Base-by-base conservation (phyloP, 2,329 filamentous ascomycete species). In the Botrytis porri region DNA sequence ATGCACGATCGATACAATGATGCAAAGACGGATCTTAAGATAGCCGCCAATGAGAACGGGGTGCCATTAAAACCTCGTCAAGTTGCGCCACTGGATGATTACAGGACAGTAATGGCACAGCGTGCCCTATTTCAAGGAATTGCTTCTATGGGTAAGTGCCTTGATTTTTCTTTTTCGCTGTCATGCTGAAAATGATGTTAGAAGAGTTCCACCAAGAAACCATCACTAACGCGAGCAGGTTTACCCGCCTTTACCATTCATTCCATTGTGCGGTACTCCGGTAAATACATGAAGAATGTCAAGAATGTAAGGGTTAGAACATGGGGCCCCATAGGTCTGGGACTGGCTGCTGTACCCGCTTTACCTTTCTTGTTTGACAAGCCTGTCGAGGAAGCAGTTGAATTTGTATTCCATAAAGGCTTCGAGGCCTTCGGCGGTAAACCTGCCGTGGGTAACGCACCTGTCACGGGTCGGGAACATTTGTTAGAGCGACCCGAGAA, bases 351-450 rank as follows among this genome's bases (percentile, higher is more conserved):
- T 14, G 94, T 98, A 14, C 95, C 95, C 0, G 92, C 95, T 81
- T 82, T 98, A 73, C 95, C 95, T 0, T 90, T 87, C 73, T 83
- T 97, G 72, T 98, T 98, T 78, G 95, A 99, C 80, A 88, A 97
- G 81, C 95, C 96, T 0, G 94, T 99, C 10, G 96, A 98, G 83
- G 88, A 94, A 75, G 94, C 93, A 0, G 93, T 97, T 0, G 95
- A 98, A 80, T 98, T 92, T 92, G 82, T 88, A 4, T 98, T 98
- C 84, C 93, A 97, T 79, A 93, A 90, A 78, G 92, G 88, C 0
- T 96, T 98, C 80, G 88, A 90, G 80, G 81, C 88, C 1, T 87
- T 94, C 73, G 94, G 93, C 5, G 95, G 89, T 1, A 82, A 85
- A 51, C 77, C 82, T 1, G 87, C 85, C 41, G 88, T 91, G 4